These are phyloP conservation scores for Dothideomycetidae sp. DNA, from an alignment of 2,329 filamentous ascomycete species.

Conservation along the genomic window DNA sequence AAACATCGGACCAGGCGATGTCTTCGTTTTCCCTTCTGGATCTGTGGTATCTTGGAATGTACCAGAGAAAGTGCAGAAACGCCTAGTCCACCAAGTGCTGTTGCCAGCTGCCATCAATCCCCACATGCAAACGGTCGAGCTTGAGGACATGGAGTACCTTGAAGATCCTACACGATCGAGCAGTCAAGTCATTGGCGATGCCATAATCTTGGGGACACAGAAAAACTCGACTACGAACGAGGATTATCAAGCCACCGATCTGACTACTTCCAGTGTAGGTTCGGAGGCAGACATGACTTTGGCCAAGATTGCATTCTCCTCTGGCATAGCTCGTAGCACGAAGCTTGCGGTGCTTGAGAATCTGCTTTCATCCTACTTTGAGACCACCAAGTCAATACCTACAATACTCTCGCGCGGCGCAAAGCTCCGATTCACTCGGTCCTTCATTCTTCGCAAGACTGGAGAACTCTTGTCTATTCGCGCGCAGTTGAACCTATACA, in stretches of 20 bases:
- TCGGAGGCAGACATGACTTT: constrained; percentile 48
- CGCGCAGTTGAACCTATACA: constrained; percentile 91
- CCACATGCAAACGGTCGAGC: constrained; percentile 59
- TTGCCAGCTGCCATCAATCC: constrained; percentile 62
- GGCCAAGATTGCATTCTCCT: constrained; percentile 93
- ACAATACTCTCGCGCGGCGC: constrained; percentile 57
- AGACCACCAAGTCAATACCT: constrained; percentile 71
- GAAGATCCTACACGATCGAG: constrained; percentile 59
- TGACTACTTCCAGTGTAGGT: too few relatives aligned
- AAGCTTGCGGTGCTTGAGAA: constrained; percentile 87
- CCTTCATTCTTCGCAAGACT: constrained; percentile 82
- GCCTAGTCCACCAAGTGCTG: constrained; percentile 56
- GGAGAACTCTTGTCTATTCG: constrained; percentile 80
- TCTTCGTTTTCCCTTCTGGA: constrained; percentile 91
- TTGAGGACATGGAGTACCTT: constrained; percentile 78
- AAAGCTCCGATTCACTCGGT: constrained; percentile 48
- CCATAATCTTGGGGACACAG: constrained; percentile 76
- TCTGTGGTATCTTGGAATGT: constrained; percentile 88
- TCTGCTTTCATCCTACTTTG: constrained; percentile 68
- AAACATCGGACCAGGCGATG: constrained; percentile 45
- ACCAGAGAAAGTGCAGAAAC: constrained; percentile 56
- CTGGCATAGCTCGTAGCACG: constrained; percentile 78
- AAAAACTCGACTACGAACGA: constrained; percentile 16
- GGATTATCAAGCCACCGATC: constrained; percentile 5
- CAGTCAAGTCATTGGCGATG: constrained; percentile 70